phyloP scores from a whole-genome alignment of 306 rosid species.

The Coriaria nepalensis region DNA sequence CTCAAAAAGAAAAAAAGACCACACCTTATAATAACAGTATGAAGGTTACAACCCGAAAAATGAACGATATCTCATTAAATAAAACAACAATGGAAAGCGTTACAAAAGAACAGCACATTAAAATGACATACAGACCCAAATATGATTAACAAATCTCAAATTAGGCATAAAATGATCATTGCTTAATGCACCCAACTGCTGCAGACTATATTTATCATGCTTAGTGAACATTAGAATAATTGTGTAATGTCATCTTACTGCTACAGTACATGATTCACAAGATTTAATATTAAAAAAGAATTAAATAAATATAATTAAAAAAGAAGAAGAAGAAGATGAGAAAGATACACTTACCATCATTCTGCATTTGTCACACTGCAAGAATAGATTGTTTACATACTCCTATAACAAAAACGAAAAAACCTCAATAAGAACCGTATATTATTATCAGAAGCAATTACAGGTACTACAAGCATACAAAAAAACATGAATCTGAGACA shows the following conservation, averaged over 20 bases:
- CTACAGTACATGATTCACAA: conserved; percentile 3
- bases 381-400: conserved; percentile 86
- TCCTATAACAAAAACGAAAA: conserved; percentile 39
- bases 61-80: too few species aligned
- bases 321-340: neutral
- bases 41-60: neutral
- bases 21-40: neutral
- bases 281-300: neutral
- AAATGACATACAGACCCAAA: too few species aligned
- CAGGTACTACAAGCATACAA: neutral
- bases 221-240: too few species aligned
- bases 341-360: conserved; percentile 63
- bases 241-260: neutral
- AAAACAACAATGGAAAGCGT: too few species aligned
- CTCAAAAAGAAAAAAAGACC: conserved; percentile 22
- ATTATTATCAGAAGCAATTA: neutral
- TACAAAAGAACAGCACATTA: too few species aligned
- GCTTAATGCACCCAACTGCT: too few species aligned
- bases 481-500: conserved; percentile 8
- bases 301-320: neutral
- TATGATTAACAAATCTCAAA: too few species aligned
- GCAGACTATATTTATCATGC: too few species aligned
- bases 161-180: too few species aligned
- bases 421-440: conserved; percentile 17
- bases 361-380: conserved; percentile 99